These are phyloP conservation scores for Geotrichum aggregatum DNA, from an alignment of 1,139 yeast genomes.

Conservation along the genomic window DNA sequence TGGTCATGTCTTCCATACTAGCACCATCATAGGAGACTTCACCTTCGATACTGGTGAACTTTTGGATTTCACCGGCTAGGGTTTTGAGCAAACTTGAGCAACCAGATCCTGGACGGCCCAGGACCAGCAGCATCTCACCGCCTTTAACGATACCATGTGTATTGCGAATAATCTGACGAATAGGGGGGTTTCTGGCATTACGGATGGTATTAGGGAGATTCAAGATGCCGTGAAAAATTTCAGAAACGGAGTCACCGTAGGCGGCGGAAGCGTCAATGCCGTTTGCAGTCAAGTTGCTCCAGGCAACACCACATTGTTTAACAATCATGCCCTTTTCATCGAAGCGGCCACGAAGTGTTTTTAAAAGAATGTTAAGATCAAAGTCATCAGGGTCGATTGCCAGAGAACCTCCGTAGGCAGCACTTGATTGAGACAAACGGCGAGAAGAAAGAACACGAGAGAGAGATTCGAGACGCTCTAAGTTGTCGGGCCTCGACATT, in stretches of 20 bases:
- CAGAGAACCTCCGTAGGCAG: slow-evolving; percentile 33
- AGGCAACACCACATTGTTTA: slow-evolving; percentile 49
- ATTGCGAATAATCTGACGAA: slow-evolving; percentile 19
- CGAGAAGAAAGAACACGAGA: slow-evolving; percentile 44
- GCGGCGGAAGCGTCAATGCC: slow-evolving; percentile 54
- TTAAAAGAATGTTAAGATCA: slow-evolving; percentile 42
- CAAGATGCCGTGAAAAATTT: slow-evolving; percentile 39
- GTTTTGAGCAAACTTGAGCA: slow-evolving; percentile 55
- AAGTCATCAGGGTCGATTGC: slow-evolving; percentile 43
- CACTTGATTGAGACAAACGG: slow-evolving; percentile 42
- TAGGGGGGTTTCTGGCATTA: slow-evolving; percentile 21
- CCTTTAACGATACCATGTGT: slow-evolving; percentile 29
- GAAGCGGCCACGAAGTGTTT: slow-evolving; percentile 32
- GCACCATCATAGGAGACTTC: slow-evolving; percentile 51
- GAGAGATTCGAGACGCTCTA: slow-evolving; percentile 42
- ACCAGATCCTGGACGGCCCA: slow-evolving; percentile 64
- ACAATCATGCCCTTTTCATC: slow-evolving; percentile 46
- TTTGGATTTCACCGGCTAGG: slow-evolving; percentile 48
- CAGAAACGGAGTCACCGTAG: slow-evolving; percentile 48
- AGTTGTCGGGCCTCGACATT: slow-evolving; percentile 33
- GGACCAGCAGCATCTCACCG: slow-evolving; percentile 55
- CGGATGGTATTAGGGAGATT: slow-evolving; percentile 33
- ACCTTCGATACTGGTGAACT: slow-evolving; percentile 39
- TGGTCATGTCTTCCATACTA: slow-evolving; percentile 46
- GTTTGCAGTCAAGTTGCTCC: slow-evolving; percentile 44